Base-by-base conservation (phyloP, 108 stramenopile genomes). In the Nitzschia sp. region DNA sequence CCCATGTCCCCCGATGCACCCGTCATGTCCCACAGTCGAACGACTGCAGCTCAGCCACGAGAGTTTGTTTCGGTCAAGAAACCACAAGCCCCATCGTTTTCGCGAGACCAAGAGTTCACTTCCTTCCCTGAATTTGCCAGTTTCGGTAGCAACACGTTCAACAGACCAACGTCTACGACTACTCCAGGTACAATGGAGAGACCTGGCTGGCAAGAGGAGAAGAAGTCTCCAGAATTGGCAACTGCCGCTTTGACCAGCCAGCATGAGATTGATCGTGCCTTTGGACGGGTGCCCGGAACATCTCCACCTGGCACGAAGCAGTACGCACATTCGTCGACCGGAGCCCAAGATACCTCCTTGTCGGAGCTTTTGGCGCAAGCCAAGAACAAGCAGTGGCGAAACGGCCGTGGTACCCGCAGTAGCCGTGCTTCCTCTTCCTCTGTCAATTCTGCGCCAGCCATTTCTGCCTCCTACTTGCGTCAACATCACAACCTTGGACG, bases 391-490 rank as follows among this genome's bases (percentile, higher is more conserved):
- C 52, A 44, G 10, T 38, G 57, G 39, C 61, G 50, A 19, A 61
- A 20, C 3, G 53, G 67, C 34, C 53, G 68, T 39, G 42, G 53
- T 12, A 37, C 40, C 7, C 61, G 62, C 3, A 66, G 67, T 34
- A 55, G 57, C n/a, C 53, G 67, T 48, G 41, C 52, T 29, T 65
- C 76, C 51, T 40, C 69, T 19, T 70, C 72, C 10, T 86, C 87
- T 21, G 83, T 93, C 68, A 93, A 89, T 51, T 90, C 88, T 29
- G 92, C 92, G 17, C 92, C 92, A 0, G 85, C 79, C 17, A 80
- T 87, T 40, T 79, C 85, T 0, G 62, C 88, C 0, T 73, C 84
- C 6, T 86, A 75, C 51, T 60, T 86, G 48, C 82, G 87, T 44
- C 73, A 82, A 51, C 79, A 81, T 46, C 80, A 79, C 52, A 69